These are phyloP conservation scores for Nicotiana obtusifolia DNA, from an alignment of 257 asterid species.

Conservation along the genomic window DNA sequence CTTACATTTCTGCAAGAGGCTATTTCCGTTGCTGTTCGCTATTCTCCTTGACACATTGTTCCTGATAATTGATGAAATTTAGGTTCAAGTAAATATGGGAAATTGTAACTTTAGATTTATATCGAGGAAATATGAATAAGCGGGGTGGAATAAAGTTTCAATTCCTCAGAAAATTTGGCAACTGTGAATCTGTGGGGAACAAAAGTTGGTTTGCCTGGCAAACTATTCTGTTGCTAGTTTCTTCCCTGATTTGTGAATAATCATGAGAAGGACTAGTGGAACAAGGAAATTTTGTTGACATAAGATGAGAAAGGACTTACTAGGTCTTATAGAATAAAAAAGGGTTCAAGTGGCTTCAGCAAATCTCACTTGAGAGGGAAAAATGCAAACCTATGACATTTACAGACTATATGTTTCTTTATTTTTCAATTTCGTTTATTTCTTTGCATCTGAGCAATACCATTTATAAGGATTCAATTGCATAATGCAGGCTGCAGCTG, in stretches of 20 bases:
- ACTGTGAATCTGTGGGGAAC: neutral
- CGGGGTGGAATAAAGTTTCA: neutral
- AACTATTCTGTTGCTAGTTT: neutral
- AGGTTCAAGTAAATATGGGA: neutral
- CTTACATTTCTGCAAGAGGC: too few relatives aligned
- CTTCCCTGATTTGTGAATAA: neutral
- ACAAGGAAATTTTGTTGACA: neutral
- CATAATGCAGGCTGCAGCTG: constrained; percentile 82
- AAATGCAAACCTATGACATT: neutral
- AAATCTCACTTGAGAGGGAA: neutral
- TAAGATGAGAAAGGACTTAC: neutral
- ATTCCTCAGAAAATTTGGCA: neutral
- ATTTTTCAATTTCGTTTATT: neutral
- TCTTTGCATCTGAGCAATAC: neutral
- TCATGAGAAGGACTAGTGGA: neutral
- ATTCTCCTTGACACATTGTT: neutral
- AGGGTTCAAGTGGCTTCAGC: neutral
- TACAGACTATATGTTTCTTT: neutral
- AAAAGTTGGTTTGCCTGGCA: neutral
- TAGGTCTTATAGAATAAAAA: neutral
- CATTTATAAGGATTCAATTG: neutral
- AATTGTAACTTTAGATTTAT: neutral
- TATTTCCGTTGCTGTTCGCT: neutral
- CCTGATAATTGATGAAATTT: too few relatives aligned
- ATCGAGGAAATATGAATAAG: neutral